phyloP scores from a whole-genome alignment of 202 grass and related monocot species.

The Hordeum pubiflorum region DNA sequence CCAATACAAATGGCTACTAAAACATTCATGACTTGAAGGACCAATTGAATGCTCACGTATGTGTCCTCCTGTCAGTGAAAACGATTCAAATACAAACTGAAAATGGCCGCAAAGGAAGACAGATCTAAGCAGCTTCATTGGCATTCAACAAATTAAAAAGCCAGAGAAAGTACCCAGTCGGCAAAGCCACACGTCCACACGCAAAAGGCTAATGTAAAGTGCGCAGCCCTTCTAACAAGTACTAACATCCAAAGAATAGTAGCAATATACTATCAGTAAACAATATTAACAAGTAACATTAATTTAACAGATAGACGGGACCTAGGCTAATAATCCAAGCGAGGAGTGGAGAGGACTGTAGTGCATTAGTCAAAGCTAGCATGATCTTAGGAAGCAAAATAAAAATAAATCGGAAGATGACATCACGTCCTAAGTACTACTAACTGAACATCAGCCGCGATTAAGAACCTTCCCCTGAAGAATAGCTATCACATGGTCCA shows the following conservation, averaged over 20 bases:
- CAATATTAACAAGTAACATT: constrained; percentile 1
- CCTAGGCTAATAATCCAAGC: neutral
- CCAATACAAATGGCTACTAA: neutral
- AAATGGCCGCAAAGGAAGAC: neutral
- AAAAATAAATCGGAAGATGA: neutral
- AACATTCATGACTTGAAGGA: neutral
- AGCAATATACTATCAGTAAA: constrained; percentile 20
- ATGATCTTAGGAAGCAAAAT: neutral
- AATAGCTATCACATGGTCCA: neutral
- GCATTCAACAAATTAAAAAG: neutral
- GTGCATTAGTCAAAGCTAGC: neutral
- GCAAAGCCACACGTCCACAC: neutral
- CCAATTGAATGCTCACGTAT: neutral
- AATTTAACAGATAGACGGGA: neutral
- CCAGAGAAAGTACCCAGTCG: neutral
- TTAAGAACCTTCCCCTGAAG: neutral
- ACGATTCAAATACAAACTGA: neutral
- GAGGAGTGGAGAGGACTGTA: neutral
- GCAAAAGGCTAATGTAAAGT: constrained; percentile 19
- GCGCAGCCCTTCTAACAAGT: constrained; percentile 7
- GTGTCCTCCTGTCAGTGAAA: neutral
- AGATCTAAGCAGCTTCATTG: constrained; percentile 2
- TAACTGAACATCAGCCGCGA: constrained; percentile 12
- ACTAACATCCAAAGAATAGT: constrained; percentile 20
- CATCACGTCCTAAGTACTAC: constrained; percentile 4